Conservation (phyloP, 805 yeast species). For the Sugiyamaella smithiae region DNA sequence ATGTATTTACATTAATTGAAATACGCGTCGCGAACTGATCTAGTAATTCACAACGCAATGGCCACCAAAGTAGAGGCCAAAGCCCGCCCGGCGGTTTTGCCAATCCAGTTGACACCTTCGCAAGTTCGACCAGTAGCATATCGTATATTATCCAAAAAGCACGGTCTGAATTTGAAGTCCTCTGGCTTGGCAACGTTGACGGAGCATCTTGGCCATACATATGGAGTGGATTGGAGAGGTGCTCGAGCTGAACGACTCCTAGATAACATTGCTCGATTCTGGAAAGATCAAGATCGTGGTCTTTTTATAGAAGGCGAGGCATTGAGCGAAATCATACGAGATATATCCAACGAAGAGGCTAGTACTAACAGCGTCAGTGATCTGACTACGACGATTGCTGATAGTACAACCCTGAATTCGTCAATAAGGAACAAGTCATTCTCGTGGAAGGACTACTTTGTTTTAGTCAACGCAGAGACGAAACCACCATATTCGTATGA, state of each 20-base stretch:
- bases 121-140: constrained; percentile 90
- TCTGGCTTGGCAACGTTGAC: constrained; percentile 75
- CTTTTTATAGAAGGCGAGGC: constrained; percentile 78
- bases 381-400: constrained; percentile 8
- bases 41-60: neutral
- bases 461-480: constrained; percentile 57
- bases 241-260: constrained; percentile 57
- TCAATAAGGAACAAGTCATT: constrained; percentile 27
- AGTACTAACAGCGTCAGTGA: neutral
- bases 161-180: constrained; percentile 85
- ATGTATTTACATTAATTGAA: too few species aligned
- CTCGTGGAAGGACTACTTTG: constrained; percentile 73
- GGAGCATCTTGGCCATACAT: constrained; percentile 67
- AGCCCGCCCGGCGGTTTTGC: constrained; percentile 49
- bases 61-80: neutral
- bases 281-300: constrained; percentile 91
- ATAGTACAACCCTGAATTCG: neutral
- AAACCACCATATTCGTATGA: constrained; percentile 69
- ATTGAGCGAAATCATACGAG: constrained; percentile 60
- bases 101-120: constrained; percentile 74
- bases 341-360: constrained; percentile 37
- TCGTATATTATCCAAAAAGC: constrained; percentile 84
- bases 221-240: constrained; percentile 86
- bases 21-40: constrained; percentile 2
- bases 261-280: constrained; percentile 72